Percentiles rank a stretch among this genome's conserved stretches.
Evolutionary conservation across 495 filamentous ascomycete genomes (phyloP).

Genomic region (Talaromyces thailandensis): DNA sequence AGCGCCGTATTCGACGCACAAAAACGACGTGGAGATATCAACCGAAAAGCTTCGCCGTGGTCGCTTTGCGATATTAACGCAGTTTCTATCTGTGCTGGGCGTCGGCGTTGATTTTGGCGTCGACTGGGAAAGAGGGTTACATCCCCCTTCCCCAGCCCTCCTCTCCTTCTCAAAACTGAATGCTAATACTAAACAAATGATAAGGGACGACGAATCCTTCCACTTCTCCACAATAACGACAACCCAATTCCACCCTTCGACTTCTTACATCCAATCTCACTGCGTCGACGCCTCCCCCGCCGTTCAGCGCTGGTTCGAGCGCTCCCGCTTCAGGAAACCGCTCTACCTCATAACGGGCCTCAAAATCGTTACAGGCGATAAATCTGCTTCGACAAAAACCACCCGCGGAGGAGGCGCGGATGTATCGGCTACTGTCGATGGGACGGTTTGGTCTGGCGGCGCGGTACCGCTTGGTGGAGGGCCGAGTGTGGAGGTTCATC

Average conservation of each 20-base stretch:
- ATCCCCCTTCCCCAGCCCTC: not conserved
- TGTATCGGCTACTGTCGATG: not conserved
- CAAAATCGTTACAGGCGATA: slow-evolving; percentile 13
- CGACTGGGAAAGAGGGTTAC: not conserved
- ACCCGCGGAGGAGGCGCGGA: not conserved
- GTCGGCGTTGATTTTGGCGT: not conserved
- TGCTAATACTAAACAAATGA: too few relatives aligned
- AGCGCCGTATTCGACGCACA: not conserved
- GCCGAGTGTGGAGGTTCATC: not conserved
- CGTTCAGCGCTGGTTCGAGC: not conserved
- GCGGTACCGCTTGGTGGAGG: not conserved
- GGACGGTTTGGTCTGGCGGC: not conserved
- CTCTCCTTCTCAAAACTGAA: not conserved
- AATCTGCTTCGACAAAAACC: not conserved
- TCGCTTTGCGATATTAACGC: not conserved
- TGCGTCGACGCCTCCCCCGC: not conserved
- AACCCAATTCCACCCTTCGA: not conserved
- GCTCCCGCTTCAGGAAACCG: not conserved
- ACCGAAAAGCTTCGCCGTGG: not conserved
- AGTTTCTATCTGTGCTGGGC: not conserved
- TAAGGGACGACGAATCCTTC: not conserved
- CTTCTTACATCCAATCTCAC: not conserved
- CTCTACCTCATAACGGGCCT: slow-evolving; percentile 16
- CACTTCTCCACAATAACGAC: not conserved
- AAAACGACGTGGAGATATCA: not conserved